Base-by-base conservation (phyloP, 345 rosid genomes). In the Mallotus nudiflorus region DNA sequence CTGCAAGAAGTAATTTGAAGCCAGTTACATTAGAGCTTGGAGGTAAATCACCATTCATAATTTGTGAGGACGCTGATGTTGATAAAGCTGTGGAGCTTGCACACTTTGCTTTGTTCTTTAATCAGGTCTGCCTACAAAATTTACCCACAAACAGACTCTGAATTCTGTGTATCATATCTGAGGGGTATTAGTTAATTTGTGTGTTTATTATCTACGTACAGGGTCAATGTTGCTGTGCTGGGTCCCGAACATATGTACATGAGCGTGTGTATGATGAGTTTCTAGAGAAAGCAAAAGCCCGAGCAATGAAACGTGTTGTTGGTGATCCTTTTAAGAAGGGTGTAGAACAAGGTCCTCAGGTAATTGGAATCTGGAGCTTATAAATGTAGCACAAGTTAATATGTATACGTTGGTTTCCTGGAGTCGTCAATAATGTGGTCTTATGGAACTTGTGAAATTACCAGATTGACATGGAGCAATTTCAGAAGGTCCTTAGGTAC, bases 321-420 rank as follows among this genome's bases (percentile, higher is more conserved):
- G 96, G 97, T 6, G 97, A 94, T 82, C 96, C 98, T 2, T 94
- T 94, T 89, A 87, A 85, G 85, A 66, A 65, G 6, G 96, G 95
- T 55, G 83, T 83, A 28, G 92, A 94, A 68, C 98, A 94, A 87
- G 98, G 97, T 29, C 98, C 98, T 18, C 97, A 93, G 96, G 98
- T 91, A 72, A n/a, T 59, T 35, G 63, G 45, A 18, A 3, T 35
- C 10, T 2, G 7, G 16, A 9, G 39, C 62, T 16, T 10, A 53
- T 22, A 24, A 53, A 22, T 53, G 15, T 53, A 24, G 57, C 57
- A 53, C 31, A 22, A 4, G 14, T 9, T 27, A 5, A 42, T 22
- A 6, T 24, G 5, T 3, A 25, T 10, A 66, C 25, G 31, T 9
- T 22, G 14, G 46, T 15, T n/a, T n/a, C n/a, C n/a, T n/a, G n/a